Percentiles rank a stretch among this genome's conserved stretches.
Evolutionary conservation across 345 rosid genomes (phyloP).

Genomic region (Dipteronia dyeriana): DNA sequence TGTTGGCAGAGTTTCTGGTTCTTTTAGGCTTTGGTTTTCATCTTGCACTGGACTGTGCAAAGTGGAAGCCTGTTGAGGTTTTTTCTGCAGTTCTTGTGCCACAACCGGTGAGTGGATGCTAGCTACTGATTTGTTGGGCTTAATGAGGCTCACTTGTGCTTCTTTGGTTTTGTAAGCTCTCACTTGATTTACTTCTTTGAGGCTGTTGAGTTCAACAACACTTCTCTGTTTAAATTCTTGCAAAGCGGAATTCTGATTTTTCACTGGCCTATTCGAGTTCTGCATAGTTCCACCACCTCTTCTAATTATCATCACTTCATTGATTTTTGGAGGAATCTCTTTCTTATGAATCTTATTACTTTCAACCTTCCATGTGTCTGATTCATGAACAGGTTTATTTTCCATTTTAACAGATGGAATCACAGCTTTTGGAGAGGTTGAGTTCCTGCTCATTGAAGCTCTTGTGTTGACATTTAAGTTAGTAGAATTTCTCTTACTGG

Average conservation of each 20-base stretch:
- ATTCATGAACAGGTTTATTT: constrained; percentile 32
- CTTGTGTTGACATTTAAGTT: constrained; percentile 20
- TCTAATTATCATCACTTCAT: constrained; percentile 40
- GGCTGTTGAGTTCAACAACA: constrained; percentile 27
- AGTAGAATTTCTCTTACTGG: constrained; percentile 18
- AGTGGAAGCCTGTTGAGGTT: constrained; percentile 35
- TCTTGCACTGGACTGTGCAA: constrained; percentile 19
- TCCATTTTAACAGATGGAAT: constrained; percentile 16
- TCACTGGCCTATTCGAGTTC: constrained; percentile 33
- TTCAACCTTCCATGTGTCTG: constrained; percentile 29
- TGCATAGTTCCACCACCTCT: constrained; percentile 33
- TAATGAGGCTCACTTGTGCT: constrained; percentile 32
- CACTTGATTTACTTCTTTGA: constrained; percentile 32
- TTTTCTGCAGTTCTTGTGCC: constrained; percentile 31
- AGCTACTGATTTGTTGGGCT: constrained; percentile 27
- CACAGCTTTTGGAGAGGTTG: constrained; percentile 14
- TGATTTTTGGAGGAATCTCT: constrained; percentile 37
- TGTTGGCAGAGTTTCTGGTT: constrained; percentile 32
- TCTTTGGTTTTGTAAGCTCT: constrained; percentile 30
- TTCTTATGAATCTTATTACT: constrained; percentile 28
- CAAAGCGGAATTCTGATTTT: constrained; percentile 32
- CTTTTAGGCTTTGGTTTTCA: constrained; percentile 29
- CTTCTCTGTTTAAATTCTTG: constrained; percentile 41
- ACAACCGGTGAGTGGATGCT: constrained; percentile 28
- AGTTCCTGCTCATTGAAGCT: constrained; percentile 23